Percentiles rank a stretch among this genome's conserved stretches.
Evolutionary conservation across 2,329 filamentous ascomycete species (phyloP).

Genomic region (Colletotrichum endophyticum): DNA sequence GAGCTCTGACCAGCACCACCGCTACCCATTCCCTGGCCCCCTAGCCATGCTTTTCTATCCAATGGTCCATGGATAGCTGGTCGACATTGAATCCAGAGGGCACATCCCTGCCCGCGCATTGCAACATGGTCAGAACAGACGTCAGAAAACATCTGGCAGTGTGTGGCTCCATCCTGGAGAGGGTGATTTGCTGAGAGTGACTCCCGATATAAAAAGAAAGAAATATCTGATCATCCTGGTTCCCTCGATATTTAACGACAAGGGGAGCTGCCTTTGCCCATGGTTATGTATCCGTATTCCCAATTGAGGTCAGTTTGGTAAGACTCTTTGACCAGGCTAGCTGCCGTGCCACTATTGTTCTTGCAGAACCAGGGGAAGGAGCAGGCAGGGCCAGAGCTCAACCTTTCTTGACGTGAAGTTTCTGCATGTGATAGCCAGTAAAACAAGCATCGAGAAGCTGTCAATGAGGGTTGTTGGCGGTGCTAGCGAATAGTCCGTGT

Average conservation of each 20-base stretch:
- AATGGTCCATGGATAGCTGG: neutral
- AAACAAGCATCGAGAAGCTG: neutral
- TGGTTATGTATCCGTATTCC: neutral
- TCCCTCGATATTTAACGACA: neutral
- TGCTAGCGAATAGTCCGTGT: neutral
- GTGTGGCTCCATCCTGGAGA: neutral
- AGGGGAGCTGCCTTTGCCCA: neutral
- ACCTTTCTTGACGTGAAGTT: neutral
- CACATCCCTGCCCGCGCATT: slow-evolving; percentile 14
- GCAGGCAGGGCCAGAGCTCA: neutral
- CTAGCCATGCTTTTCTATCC: neutral
- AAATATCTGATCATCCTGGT: neutral
- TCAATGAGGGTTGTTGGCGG: neutral
- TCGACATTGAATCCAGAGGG: neutral
- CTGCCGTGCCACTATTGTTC: neutral
- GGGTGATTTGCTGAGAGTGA: neutral
- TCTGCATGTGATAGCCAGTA: neutral
- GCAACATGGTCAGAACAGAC: neutral
- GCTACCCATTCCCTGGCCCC: neutral
- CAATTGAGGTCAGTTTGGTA: neutral
- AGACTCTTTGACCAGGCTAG: neutral
- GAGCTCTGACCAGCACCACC: slow-evolving; percentile 13
- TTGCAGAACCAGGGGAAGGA: neutral
- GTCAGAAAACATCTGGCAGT: slow-evolving; percentile 4
- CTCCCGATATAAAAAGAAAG: neutral